Evolutionary conservation across 2,329 filamentous ascomycete species (phyloP), one percentile per base, ranked within the genome.

Genomic region (Fusarium concolor): DNA sequence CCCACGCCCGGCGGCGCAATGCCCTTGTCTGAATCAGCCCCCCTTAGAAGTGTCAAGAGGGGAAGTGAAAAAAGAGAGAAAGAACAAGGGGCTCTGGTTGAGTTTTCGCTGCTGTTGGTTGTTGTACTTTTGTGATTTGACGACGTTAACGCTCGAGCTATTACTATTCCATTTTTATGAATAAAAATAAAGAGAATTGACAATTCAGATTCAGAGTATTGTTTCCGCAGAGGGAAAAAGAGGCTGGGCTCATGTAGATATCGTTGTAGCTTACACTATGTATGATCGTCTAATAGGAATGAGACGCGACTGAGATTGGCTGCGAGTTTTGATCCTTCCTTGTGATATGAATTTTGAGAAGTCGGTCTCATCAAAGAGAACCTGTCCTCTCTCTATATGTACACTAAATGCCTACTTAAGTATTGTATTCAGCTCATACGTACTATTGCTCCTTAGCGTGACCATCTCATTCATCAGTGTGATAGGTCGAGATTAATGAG

Each of bases 101-200:
- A 54, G 65, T 61, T 46, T 33, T 39, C 14, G 35, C 22, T 37
- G 28, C 12, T 52, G 39, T 42, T 45, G 37, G 37, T 59, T 64
- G 18, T 63, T 46, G 52, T 41, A 35, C 37, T 44, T 50, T 31
- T 29, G 43, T 33, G 43, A 22, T 35, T 45, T 41, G 26, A 56
- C 50, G 45, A 60, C 20, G 33, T 50, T 41, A 31, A 50, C 35
- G 41, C 41, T 45, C 29, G 52, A 63, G 45, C 47, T 49, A 42
- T 53, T 37, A 45, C 35, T 29, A 43, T 42, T 45, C 49, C 46
- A 18, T 45, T 62, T 56, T 69, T 47, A 62, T 51, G 65, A 69
- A 69, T 62, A 53, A 68, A 64, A 64, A 66, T 39, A 57, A 65
- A 68, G 56, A 69, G 65, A 69, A 66, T 62, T 50, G 47, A 57